Base-by-base conservation (phyloP, 805 yeast genomes). In the Schizosaccharomyces lindneri region DNA sequence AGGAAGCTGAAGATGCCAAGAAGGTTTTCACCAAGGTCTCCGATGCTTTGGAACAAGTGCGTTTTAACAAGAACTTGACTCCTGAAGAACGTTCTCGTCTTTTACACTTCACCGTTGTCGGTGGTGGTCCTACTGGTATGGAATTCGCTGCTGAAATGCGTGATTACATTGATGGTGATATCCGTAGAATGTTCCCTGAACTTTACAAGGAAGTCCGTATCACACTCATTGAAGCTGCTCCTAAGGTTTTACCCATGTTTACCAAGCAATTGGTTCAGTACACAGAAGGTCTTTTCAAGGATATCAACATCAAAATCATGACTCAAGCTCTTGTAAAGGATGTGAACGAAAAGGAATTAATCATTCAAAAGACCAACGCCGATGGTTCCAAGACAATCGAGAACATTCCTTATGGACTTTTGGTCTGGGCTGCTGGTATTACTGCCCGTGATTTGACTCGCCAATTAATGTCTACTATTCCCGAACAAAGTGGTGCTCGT, bases 1-100 rank as follows among this genome's bases (percentile, higher is more conserved):
- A 89, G 76, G 97, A 90, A 74, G 82, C 88, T 64, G 79, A 84
- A 66, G 96, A 89, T 74, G 85, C 96, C 57, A 83, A 83, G 69
- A 81, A 83, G 70, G 85, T 90, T 69, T 81, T 96, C 73, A 78
- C 78, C 70, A 81, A 84, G 67, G 78, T 89, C 65, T 85, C 88
- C 84, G 87, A 86, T 71, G 80, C 85, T 67, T 82, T 89, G 68
- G 96, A 90, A 76, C 84, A 87, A 65, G 95, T 97, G 6, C 43
- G 48, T 55, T 81, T 85, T 67, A 76, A 84, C 65, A 79, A 88
- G 67, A 86, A 93, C 63, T 79, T 79, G 67, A 82, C 76, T 62
- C 64, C 69, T 43, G 83, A 76, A 57, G 85, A 82, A 67, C 78
- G 86, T 65, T 79, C 79, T 66, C 76, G 76, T 63, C 69, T 82